These are phyloP conservation scores for Lactarius hatsudake DNA, from an alignment of 768 basidiomycete species.

Conservation along the genomic window DNA sequence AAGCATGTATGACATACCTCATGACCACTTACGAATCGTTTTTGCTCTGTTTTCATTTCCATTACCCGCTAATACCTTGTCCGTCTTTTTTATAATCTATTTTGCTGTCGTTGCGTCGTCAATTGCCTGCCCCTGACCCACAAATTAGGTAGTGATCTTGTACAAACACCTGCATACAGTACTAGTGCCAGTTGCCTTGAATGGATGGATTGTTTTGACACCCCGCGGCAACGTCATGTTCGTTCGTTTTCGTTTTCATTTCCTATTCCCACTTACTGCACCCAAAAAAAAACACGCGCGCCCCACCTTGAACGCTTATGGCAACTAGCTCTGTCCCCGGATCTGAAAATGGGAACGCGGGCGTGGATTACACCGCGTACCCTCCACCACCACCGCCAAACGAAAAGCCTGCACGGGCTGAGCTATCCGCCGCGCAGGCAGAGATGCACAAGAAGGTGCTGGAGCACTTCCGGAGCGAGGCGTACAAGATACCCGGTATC, in stretches of 20 bases:
- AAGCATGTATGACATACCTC: slow-evolving; percentile 1
- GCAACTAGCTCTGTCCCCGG: neutral
- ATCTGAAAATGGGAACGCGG: slow-evolving; percentile 15
- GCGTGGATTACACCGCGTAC: slow-evolving; percentile 15
- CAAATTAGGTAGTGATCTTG: neutral
- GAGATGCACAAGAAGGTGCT: slow-evolving; percentile 53
- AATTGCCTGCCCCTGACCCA: neutral
- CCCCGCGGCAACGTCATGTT: neutral
- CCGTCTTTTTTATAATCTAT: slow-evolving; percentile 26
- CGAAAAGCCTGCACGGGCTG: slow-evolving; percentile 17
- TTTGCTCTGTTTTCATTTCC: neutral
- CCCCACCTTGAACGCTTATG: neutral
- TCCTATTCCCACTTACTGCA: no score
- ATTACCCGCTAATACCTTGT: slow-evolving; percentile 12
- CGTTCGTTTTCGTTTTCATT: neutral
- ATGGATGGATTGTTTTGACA: neutral
- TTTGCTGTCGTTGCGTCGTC: slow-evolving; percentile 14
- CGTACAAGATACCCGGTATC: slow-evolving; percentile 52
- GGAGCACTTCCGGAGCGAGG: slow-evolving; percentile 52
- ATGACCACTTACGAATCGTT: slow-evolving; percentile 12
- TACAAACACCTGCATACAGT: neutral
- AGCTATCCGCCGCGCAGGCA: slow-evolving; percentile 45
- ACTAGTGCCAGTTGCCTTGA: neutral
- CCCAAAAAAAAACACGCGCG: neutral
- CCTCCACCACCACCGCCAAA: slow-evolving; percentile 11